Evolutionary conservation across 352 stramenopile genomes (phyloP).

Genomic region (Phytophthora palmivora): DNA sequence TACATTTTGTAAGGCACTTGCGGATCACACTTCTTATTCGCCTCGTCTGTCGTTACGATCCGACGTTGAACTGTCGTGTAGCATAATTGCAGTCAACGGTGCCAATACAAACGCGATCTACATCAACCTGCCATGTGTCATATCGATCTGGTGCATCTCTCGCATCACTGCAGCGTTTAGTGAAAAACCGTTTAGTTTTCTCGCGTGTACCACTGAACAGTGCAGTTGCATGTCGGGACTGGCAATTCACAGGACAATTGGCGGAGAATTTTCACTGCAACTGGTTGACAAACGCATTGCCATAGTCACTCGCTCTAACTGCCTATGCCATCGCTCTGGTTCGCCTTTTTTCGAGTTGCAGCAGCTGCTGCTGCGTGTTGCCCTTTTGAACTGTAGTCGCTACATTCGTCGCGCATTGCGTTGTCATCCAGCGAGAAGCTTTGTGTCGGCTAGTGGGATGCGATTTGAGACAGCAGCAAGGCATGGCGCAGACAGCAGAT

Average conservation of each 20-base stretch:
- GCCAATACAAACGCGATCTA: too few relatives aligned
- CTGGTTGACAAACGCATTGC: too few relatives aligned
- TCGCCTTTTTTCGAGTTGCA: conserved; percentile 42
- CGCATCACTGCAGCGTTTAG: neutral
- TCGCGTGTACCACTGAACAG: neutral
- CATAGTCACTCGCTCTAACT: too few relatives aligned
- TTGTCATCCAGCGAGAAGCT: conserved; percentile 23
- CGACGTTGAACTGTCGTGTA: neutral
- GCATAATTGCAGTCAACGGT: neutral
- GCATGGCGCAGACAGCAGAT: neutral
- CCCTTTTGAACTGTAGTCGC: conserved; percentile 20
- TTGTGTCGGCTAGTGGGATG: conserved; percentile 14
- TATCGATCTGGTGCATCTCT: neutral
- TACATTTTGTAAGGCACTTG: conserved; percentile 12
- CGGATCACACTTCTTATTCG: conserved; percentile 28
- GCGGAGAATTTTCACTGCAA: conserved; percentile 12
- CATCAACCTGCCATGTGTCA: neutral
- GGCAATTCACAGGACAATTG: conserved; percentile 17
- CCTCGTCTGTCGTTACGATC: conserved; percentile 22
- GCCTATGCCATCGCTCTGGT: conserved; percentile 1
- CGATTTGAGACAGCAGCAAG: conserved; percentile 27
- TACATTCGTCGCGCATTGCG: conserved; percentile 28
- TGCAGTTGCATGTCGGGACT: neutral
- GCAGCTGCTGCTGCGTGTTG: conserved; percentile 32
- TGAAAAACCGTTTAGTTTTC: neutral